Evolutionary conservation across 345 rosid species (phyloP).

Genomic region (Melaleuca alternifolia): DNA sequence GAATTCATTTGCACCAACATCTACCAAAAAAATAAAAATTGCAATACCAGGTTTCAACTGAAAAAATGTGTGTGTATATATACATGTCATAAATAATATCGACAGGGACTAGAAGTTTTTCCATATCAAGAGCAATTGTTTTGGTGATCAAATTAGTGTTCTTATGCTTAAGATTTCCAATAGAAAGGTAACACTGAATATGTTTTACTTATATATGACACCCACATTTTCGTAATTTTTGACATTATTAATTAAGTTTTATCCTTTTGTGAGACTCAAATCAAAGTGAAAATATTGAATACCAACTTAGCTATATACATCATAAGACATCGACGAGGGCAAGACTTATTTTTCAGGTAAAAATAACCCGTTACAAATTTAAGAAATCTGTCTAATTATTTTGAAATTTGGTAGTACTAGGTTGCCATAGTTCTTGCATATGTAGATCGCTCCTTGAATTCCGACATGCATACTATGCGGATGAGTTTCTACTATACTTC

Average conservation of each 20-base stretch:
- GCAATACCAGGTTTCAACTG: background rate
- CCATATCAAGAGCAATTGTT: background rate
- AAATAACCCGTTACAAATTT: accelerated
- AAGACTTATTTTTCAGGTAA: background rate
- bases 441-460: accelerated
- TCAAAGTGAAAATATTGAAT: background rate
- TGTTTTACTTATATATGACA: background rate
- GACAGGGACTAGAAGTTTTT: accelerated
- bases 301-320: background rate
- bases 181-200: no score
- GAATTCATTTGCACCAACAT: background rate
- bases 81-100: background rate
- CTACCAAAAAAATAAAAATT: background rate
- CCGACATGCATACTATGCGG: accelerated
- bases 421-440: background rate
- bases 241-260: no score
- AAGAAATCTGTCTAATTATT: accelerated
- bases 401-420: background rate
- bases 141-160: background rate
- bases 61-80: background rate
- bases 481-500: background rate
- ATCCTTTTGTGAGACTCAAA: background rate
- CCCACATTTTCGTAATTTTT: background rate
- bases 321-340: accelerated
- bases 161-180: background rate